Conservation (phyloP, 192 early-diverging fungal genomes). For the Kickxella alabastrina region DNA sequence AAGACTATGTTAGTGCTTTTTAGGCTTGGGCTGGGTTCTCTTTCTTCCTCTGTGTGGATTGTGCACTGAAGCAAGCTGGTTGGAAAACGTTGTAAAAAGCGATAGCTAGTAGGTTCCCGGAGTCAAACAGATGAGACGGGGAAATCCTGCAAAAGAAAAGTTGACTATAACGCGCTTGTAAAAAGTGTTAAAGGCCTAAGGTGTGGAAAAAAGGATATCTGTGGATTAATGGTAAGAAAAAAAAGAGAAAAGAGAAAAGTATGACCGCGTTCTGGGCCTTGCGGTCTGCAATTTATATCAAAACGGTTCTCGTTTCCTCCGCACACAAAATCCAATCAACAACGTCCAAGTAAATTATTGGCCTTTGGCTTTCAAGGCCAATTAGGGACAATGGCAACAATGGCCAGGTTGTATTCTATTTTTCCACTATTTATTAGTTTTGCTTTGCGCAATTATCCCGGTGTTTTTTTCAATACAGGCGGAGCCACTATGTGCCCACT, state of each 20-base stretch:
- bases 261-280: constrained; percentile 6
- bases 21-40: constrained; percentile 67
- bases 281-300: constrained; percentile 11
- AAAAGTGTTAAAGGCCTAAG: too few species aligned
- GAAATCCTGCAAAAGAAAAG: constrained; percentile 9
- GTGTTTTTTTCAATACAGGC: too few species aligned
- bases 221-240: constrained; percentile 8
- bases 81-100: constrained; percentile 61
- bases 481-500: too few species aligned
- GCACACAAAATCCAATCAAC: constrained; percentile 27
- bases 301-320: constrained; percentile 17
- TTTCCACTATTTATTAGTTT: too few species aligned
- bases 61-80: constrained; percentile 74
- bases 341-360: constrained; percentile 47
- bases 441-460: too few species aligned
- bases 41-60: constrained; percentile 75
- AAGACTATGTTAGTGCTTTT: constrained; percentile 49
- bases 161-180: too few species aligned
- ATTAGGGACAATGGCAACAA: too few species aligned
- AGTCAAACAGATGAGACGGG: constrained; percentile 3
- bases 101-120: neutral
- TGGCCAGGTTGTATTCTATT: too few species aligned
- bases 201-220: too few species aligned
- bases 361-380: too few species aligned
- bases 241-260: constrained; percentile 1